Evolutionary conservation across 352 stramenopile genomes (phyloP), one percentile per base, ranked within the genome.

Genomic region (Globisporangium spinosum): DNA sequence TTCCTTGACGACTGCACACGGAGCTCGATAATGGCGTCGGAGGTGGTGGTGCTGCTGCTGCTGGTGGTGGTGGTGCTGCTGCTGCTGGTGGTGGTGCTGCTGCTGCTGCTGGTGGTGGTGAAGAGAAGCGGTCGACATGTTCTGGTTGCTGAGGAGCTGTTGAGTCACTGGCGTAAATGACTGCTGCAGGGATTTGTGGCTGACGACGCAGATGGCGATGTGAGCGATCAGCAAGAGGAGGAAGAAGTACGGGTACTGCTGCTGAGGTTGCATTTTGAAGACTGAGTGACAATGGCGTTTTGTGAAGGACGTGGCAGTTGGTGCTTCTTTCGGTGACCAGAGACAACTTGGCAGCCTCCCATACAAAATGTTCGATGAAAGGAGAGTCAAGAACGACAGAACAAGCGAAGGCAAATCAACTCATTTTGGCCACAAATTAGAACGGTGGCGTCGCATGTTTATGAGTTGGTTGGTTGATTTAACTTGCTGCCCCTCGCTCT

Each of bases 371-470:
- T 40, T 15, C 12, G 5, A 5, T 47, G 12, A 5, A 45, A 45
- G 38, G 12, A 45, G 38, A 45, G 38, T 45, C 38, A 45, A 45
- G 38, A 45, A 45, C 38, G 13, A 45, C 38, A 17, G 38, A 45
- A 15, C 38, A 40, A 15, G 2, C 27, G 20, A 40, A 38, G 29
- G 29, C 4, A 32, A 32, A 32, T 60, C 55, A 47, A 61, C 56
- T 32, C 56, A 61, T n/a, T 60, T 60, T 61, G 55, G 20, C 38
- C 38, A 47, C 40, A 49, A 49, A 22, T 49, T 49, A 49, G 40
- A 49, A 49, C 40, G 40, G 40, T 2, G 40, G 40, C 40, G 40
- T 49, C 40, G 15, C 40, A 49, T 49, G 40, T 49, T n/a, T 49
- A 49, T 49, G 40, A 47, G 38, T 47, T n/a, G 40, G 17, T 49